Evolutionary conservation across 495 filamentous ascomycete species (phyloP).

Genomic region (Umbilicaria muhlenbergii): DNA sequence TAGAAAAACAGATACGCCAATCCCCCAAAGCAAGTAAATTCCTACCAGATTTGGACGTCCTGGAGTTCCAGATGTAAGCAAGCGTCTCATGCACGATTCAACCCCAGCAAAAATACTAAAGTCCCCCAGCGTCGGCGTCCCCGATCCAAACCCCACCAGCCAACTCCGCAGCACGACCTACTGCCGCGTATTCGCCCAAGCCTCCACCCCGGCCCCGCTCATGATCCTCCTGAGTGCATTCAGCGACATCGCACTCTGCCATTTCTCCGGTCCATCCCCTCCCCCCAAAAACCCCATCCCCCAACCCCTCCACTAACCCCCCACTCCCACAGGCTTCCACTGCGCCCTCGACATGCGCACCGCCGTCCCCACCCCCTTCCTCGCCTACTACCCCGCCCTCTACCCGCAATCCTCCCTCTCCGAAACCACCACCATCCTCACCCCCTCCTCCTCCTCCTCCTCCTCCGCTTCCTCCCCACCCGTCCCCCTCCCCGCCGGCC

Average conservation of each 20-base stretch:
- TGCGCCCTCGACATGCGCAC: slow-evolving; percentile 20
- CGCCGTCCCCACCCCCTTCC: slow-evolving; percentile 22
- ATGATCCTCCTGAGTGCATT: slow-evolving; percentile 23
- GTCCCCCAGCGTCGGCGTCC: slow-evolving; percentile 21
- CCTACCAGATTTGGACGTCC: background rate
- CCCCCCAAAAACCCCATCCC: background rate
- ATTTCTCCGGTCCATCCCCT: slow-evolving; percentile 17
- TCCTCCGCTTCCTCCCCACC: background rate
- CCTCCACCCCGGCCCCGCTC: slow-evolving; percentile 16
- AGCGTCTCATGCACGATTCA: too few relatives aligned
- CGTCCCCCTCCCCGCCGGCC: background rate
- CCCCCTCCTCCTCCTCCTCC: background rate
- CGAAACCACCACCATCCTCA: slow-evolving; percentile 1
- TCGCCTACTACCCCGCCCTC: slow-evolving; percentile 30
- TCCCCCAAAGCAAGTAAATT: slow-evolving; percentile 11
- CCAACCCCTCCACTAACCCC: too few relatives aligned
- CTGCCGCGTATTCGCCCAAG: slow-evolving; percentile 25
- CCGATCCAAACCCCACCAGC: slow-evolving; percentile 14
- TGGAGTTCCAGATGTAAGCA: too few relatives aligned
- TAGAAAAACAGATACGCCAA: slow-evolving; percentile 23
- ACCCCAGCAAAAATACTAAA: slow-evolving; percentile 11
- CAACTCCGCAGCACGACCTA: slow-evolving; percentile 26
- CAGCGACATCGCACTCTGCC: slow-evolving; percentile 28
- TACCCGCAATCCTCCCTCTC: slow-evolving; percentile 16
- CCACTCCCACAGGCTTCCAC: slow-evolving; percentile 17